Base-by-base conservation (phyloP, 352 stramenopile species). In the Blastocystis sp. region DNA sequence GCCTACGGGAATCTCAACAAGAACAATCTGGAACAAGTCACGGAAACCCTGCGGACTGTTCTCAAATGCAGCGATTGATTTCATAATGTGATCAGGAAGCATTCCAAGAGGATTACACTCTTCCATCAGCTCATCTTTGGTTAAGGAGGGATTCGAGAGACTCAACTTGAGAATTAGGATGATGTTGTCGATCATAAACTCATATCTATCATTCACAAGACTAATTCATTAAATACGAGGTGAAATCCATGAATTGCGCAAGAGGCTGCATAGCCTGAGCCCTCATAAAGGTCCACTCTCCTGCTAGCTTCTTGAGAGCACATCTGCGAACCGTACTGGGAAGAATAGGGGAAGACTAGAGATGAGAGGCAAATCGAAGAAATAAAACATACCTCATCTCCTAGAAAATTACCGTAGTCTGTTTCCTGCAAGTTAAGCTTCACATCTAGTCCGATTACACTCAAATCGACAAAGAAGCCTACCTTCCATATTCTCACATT, bases 181-280 rank as follows among this genome's bases (percentile, higher is more conserved):
- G 76, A 99, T 94, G 91, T 99, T 99, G 91, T 99, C 96, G 92
- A 99, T 99, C 97, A 99, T 99, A 92, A 98, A 99, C 93, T 99
- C 96, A 90, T 94, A 84, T 19, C 64, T 77, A 77, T 51, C 24
- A 2, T 1, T 77, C 6, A 77, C 22, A 56, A 35, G 22, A 13
- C 0, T 4, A n/a, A 4, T 56, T 19, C 17, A 56, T 15, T 17
- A 35, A 48, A 30, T 77, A 98, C 88, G 96, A 98, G 92, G 98
- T 98, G 91, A 97, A 99, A 84, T 99, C 96, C 33, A 99, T 91
- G 91, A 99, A 99, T 73, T 95, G 94, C 62, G 94, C 94, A 40
- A 99, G 92, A n/a, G 96, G 96, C 91, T 98, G 95, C 57, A 97
- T 93, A 1, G 96, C 94, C 90, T 99, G 96, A 19, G 96, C 95